Percentiles rank a stretch among this genome's conserved stretches.
These are phyloP conservation scores for Beauveria sp. DNA, from an alignment of 2,329 filamentous ascomycete genomes.

Conservation along the genomic window DNA sequence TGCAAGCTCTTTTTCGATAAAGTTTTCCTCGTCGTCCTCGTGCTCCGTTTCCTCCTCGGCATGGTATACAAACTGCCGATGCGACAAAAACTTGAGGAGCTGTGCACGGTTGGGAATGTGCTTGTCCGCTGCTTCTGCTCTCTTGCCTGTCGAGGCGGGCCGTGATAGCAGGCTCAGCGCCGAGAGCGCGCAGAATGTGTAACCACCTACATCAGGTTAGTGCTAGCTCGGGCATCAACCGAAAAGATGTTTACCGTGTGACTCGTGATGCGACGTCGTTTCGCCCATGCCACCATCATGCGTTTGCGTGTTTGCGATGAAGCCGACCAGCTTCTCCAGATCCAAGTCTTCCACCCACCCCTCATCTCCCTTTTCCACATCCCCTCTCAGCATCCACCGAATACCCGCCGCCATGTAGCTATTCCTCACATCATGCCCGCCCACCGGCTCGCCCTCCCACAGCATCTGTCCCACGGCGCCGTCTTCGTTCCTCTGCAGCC, in stretches of 20 bases:
- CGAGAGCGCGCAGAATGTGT: constrained; percentile 80
- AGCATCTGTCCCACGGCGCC: constrained; percentile 88
- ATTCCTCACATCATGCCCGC: constrained; percentile 78
- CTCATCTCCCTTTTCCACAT: constrained; percentile 39
- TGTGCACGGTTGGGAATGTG: constrained; percentile 26
- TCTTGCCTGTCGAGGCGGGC: constrained; percentile 26
- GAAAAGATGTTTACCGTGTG: constrained; percentile 53
- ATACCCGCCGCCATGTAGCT: constrained; percentile 79
- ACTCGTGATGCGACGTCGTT: constrained; percentile 63
- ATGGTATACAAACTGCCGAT: constrained; percentile 57
- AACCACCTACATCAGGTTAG: constrained; percentile 55
- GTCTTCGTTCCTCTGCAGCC: constrained; percentile 64
- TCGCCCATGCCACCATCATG: constrained; percentile 84
- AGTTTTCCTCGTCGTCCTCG: constrained; percentile 35
- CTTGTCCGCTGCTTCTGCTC: constrained; percentile 17
- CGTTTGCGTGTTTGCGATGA: constrained; percentile 65
- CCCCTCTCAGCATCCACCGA: constrained; percentile 71
- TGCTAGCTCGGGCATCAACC: neutral
- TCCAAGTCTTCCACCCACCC: constrained; percentile 64
- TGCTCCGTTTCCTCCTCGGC: constrained; percentile 35
- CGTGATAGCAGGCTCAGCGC: constrained; percentile 69
- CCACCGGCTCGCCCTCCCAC: constrained; percentile 52
- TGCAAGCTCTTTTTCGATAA: constrained; percentile 27
- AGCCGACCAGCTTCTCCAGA: constrained; percentile 58
- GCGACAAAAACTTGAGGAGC: constrained; percentile 49